Evolutionary conservation across 345 rosid species (phyloP).

Genomic region (Ceriops decandra): DNA sequence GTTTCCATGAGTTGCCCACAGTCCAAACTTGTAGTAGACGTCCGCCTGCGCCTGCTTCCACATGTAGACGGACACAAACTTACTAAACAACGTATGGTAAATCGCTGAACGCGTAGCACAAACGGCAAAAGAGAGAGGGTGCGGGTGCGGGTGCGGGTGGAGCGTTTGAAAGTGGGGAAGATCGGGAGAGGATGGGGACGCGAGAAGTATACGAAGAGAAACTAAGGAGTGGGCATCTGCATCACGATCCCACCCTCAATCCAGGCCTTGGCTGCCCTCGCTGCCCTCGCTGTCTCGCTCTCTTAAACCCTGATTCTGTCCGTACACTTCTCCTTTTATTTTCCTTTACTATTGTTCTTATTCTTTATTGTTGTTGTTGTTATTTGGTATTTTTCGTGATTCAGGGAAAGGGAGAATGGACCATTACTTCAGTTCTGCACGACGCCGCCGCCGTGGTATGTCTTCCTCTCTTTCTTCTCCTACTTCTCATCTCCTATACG

Average conservation of each 20-base stretch:
- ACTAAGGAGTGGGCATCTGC: conserved; percentile 56
- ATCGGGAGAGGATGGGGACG: conserved; percentile 51
- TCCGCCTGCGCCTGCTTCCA: too few species aligned
- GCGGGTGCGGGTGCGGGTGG: too few species aligned
- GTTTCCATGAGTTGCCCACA: too few species aligned
- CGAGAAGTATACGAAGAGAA: conserved; percentile 86
- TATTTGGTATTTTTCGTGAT: neutral
- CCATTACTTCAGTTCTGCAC: conserved; percentile 71
- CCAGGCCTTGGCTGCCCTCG: conserved; percentile 92
- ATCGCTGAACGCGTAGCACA: too few species aligned
- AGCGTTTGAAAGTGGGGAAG: too few species aligned
- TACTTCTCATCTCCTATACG: neutral
- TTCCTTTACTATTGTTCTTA: neutral
- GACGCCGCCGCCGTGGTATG: conserved; percentile 88
- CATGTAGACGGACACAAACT: too few species aligned
- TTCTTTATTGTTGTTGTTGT: neutral
- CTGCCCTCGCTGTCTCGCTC: conserved; percentile 93
- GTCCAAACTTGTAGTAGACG: too few species aligned
- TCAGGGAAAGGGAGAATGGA: conserved; percentile 75
- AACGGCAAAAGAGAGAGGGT: too few species aligned
- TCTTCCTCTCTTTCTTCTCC: conserved; percentile 1
- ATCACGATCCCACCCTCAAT: conserved; percentile 81
- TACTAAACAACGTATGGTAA: too few species aligned
- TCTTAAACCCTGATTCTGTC: conserved; percentile 63
- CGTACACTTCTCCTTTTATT: neutral